Conservation (phyloP, 805 yeast genomes). For the Saccharomycopsis vini region DNA sequence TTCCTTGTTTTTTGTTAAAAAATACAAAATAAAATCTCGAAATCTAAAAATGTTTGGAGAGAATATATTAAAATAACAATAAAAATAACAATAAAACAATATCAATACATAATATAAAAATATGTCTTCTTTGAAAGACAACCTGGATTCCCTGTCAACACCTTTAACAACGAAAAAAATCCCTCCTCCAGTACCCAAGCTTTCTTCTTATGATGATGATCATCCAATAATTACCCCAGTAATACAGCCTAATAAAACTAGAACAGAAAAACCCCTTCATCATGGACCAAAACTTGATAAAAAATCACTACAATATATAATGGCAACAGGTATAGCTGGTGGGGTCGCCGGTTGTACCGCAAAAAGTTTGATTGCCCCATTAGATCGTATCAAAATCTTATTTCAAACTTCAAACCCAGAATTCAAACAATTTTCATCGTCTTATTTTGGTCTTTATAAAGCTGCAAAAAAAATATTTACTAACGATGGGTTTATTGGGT, state of each 20-base stretch:
- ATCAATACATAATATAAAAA: too few relatives aligned
- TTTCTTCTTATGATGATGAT: neutral
- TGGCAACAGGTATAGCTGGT: conserved; percentile 85
- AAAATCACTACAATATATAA: conserved; percentile 65
- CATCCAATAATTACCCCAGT: neutral
- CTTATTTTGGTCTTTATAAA: conserved; percentile 60
- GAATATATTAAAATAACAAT: too few relatives aligned
- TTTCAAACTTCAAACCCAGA: conserved; percentile 95
- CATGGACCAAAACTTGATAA: conserved; percentile 31
- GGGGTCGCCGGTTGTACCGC: conserved; percentile 96
- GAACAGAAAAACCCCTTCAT: neutral
- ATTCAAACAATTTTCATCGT: conserved; percentile 70
- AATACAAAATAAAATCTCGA: too few relatives aligned
- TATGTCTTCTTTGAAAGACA: too few relatives aligned
- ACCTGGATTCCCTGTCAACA: too few relatives aligned
- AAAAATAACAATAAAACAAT: too few relatives aligned
- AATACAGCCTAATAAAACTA: too few relatives aligned
- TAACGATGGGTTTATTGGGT: conserved; percentile 68
- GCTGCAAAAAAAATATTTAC: conserved; percentile 63
- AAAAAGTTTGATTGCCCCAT: conserved; percentile 88
- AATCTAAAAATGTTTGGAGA: too few relatives aligned
- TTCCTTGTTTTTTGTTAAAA: too few relatives aligned
- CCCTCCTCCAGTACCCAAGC: neutral
- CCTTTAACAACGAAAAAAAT: too few relatives aligned
- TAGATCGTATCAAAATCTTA: conserved; percentile 88